These are phyloP conservation scores for Tremella yokohamensis DNA, from an alignment of 768 basidiomycete genomes.

Conservation along the genomic window DNA sequence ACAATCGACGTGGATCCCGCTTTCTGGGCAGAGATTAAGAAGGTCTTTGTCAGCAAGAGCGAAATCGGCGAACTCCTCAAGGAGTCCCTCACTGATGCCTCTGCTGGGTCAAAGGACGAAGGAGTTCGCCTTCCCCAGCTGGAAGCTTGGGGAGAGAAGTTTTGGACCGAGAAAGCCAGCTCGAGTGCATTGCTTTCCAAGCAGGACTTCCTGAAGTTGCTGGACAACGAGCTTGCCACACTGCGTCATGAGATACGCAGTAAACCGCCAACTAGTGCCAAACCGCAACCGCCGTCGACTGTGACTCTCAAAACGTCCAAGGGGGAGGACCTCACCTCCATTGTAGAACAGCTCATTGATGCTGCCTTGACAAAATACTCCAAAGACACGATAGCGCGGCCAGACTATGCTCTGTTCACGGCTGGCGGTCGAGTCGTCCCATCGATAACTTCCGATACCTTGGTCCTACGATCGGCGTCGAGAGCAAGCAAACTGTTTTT, in stretches of 20 bases:
- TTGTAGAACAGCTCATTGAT: slow-evolving; percentile 74
- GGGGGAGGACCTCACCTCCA: slow-evolving; percentile 67
- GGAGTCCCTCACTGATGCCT: neutral
- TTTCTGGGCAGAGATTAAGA: slow-evolving; percentile 54
- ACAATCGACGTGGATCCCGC: slow-evolving; percentile 49
- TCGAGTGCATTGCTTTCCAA: slow-evolving; percentile 47
- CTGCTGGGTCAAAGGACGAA: neutral
- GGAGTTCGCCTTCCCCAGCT: slow-evolving; percentile 19
- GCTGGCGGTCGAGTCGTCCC: slow-evolving; percentile 78
- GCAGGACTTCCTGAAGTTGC: slow-evolving; percentile 47
- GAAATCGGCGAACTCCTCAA: slow-evolving; percentile 36
- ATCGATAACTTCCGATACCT: slow-evolving; percentile 73
- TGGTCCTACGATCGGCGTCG: slow-evolving; percentile 57
- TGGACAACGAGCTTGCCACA: slow-evolving; percentile 48
- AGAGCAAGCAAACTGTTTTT: slow-evolving; percentile 57
- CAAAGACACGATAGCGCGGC: slow-evolving; percentile 73
- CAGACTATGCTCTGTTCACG: slow-evolving; percentile 82
- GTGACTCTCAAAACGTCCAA: slow-evolving; percentile 30
- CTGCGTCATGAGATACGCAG: slow-evolving; percentile 20
- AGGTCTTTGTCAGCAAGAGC: slow-evolving; percentile 46
- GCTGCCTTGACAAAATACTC: slow-evolving; percentile 64
- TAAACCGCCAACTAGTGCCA: neutral
- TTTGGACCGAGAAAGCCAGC: slow-evolving; percentile 35
- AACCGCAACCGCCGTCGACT: neutral
- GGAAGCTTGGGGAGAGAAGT: slow-evolving; percentile 42